Conservation (phyloP, 345 rosid species). For the Citrus reticulata region DNA sequence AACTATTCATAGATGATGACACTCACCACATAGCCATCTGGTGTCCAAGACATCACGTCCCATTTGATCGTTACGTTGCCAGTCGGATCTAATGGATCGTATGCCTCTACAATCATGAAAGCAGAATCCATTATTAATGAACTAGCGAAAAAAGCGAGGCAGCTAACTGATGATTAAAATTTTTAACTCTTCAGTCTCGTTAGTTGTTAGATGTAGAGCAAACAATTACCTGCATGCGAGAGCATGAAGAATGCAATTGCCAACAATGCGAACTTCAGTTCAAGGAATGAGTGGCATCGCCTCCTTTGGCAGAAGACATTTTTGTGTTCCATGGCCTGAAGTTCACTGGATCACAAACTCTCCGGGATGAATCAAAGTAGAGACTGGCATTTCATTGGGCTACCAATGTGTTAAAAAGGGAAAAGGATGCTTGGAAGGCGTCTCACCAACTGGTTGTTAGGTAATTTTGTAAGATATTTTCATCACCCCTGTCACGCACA, state of each 20-base stretch:
- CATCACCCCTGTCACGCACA: constrained; percentile 10
- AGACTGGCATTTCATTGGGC: neutral
- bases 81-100: constrained; percentile 71
- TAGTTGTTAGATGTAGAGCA: neutral
- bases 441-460: constrained; percentile 46
- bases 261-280: constrained; percentile 23
- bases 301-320: neutral
- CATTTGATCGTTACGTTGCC: constrained; percentile 81
- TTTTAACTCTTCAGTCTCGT: neutral
- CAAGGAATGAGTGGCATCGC: constrained; percentile 7
- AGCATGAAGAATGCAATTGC: constrained; percentile 26
- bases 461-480: constrained; percentile 13
- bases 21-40: constrained; percentile 75
- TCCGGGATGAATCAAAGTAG: constrained; percentile 9
- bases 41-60: constrained; percentile 71
- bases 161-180: neutral
- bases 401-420: constrained; percentile 18
- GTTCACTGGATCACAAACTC: constrained; percentile 3
- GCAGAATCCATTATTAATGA: neutral
- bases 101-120: constrained; percentile 39
- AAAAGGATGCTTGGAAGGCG: constrained; percentile 20
- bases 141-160: neutral
- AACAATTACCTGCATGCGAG: constrained; percentile 35
- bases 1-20: neutral
- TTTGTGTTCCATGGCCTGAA: constrained; percentile 20